A percentile compares a stretch with the other conserved stretches of the same genome.
phyloP scores from a whole-genome alignment of 2,329 filamentous ascomycete genomes.

The Arthrobotrys sphaeroides region DNA sequence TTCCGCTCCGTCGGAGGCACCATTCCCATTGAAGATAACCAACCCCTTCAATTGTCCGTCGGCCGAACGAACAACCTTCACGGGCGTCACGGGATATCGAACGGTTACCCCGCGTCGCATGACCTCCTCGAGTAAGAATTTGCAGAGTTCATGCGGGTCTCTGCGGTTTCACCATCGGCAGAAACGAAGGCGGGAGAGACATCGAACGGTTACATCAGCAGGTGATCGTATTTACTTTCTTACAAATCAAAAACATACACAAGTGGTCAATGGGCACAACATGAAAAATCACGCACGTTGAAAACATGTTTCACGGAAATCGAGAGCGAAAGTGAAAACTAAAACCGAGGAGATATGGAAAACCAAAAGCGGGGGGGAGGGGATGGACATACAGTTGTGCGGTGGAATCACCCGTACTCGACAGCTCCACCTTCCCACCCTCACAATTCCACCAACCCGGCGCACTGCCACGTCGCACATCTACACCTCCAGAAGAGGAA shows the following conservation, averaged over 20 bases:
- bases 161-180: slow-evolving; percentile 4
- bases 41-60: slow-evolving; percentile 23
- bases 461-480: slow-evolving; percentile 56
- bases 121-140: slow-evolving; percentile 71
- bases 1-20: slow-evolving; percentile 57
- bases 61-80: slow-evolving; percentile 7
- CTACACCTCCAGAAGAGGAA: slow-evolving; percentile 62
- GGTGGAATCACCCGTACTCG: slow-evolving; percentile 70
- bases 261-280: background rate
- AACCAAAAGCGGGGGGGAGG: background rate
- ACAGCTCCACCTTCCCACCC: slow-evolving; percentile 70
- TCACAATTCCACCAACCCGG: slow-evolving; percentile 32
- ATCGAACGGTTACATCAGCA: slow-evolving; percentile 63
- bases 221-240: slow-evolving; percentile 1
- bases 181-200: background rate
- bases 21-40: background rate
- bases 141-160: slow-evolving; percentile 73
- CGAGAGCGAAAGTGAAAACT: background rate
- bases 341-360: background rate
- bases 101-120: slow-evolving; percentile 71
- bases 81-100: slow-evolving; percentile 68
- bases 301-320: background rate
- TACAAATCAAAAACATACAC: slow-evolving; percentile 40
- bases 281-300: slow-evolving; percentile 4
- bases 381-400: slow-evolving; percentile 69